Evolutionary conservation across 2,329 filamentous ascomycete genomes (phyloP).

Genomic region (Paecilomyces sp.): DNA sequence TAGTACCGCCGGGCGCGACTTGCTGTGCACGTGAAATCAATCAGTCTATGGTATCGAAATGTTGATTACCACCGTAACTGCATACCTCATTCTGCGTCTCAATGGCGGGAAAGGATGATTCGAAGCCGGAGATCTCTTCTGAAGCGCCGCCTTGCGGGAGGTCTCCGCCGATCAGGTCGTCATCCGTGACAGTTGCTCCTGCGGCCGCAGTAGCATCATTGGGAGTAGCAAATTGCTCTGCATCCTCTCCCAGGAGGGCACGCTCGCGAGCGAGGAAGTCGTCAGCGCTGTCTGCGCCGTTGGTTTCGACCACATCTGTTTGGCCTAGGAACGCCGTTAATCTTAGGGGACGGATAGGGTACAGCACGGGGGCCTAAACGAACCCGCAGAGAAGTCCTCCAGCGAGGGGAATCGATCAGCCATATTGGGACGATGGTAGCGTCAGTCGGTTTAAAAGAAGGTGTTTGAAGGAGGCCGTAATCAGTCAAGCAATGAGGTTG

Average conservation of each 20-base stretch:
- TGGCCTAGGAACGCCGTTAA: slow-evolving; percentile 25
- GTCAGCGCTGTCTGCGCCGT: slow-evolving; percentile 51
- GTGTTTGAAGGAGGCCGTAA: neutral
- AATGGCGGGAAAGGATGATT: slow-evolving; percentile 86
- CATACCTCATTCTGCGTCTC: slow-evolving; percentile 63
- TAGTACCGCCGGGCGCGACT: slow-evolving; percentile 67
- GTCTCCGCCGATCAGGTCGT: slow-evolving; percentile 62
- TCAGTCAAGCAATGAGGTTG: neutral
- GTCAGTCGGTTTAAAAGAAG: slow-evolving; percentile 7
- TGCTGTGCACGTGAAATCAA: slow-evolving; percentile 40
- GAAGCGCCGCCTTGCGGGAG: slow-evolving; percentile 13
- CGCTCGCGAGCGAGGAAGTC: slow-evolving; percentile 92
- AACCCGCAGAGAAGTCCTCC: slow-evolving; percentile 65
- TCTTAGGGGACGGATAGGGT: slow-evolving; percentile 10
- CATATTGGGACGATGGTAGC: slow-evolving; percentile 43
- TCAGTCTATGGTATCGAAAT: slow-evolving; percentile 6
- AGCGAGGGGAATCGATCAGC: slow-evolving; percentile 72
- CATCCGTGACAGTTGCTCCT: slow-evolving; percentile 58
- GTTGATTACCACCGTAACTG: neutral
- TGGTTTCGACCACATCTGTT: slow-evolving; percentile 24
- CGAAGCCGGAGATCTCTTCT: slow-evolving; percentile 58
- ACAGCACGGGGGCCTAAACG: slow-evolving; percentile 19
- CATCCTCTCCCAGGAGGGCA: slow-evolving; percentile 84
- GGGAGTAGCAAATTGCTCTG: slow-evolving; percentile 75
- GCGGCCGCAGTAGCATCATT: slow-evolving; percentile 56